These are phyloP conservation scores for Fusarium fracticaudum DNA, from an alignment of 2,329 filamentous ascomycete species.

Conservation along the genomic window DNA sequence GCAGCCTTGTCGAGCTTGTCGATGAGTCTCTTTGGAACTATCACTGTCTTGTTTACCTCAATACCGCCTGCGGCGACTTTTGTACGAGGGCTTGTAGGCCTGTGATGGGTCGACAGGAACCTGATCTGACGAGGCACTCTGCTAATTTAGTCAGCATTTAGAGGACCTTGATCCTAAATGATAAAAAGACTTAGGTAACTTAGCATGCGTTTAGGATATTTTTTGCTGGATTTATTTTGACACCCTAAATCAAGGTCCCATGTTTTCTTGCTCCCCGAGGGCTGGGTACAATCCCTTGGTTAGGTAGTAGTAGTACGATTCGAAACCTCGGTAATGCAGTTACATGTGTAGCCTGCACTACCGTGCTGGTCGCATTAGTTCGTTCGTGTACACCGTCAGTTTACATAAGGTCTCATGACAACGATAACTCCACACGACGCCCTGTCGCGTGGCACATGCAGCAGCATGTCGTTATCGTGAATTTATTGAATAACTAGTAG, in stretches of 20 bases:
- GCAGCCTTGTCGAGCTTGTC: constrained; percentile 68
- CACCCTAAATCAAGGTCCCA: neutral
- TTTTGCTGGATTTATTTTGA: neutral
- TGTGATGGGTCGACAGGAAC: constrained; percentile 42
- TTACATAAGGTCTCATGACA: constrained; percentile 28
- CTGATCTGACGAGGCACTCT: neutral
- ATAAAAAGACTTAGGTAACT: neutral
- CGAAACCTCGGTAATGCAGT: neutral
- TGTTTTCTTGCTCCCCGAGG: neutral
- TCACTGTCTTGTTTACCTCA: constrained; percentile 67
- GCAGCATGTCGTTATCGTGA: constrained; percentile 1
- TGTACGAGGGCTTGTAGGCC: constrained; percentile 58
- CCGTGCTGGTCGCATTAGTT: constrained; percentile 24
- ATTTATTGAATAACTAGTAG: neutral
- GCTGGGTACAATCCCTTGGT: neutral
- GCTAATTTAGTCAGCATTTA: neutral
- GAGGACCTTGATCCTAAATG: neutral
- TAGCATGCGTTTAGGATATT: neutral
- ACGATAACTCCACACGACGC: constrained; percentile 27
- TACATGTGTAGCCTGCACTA: neutral
- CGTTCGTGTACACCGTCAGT: constrained; percentile 29
- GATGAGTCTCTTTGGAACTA: constrained; percentile 69
- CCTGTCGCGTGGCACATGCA: constrained; percentile 21
- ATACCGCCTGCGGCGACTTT: constrained; percentile 62
- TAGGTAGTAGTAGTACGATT: neutral